phyloP scores from a whole-genome alignment of 2,329 filamentous ascomycete species.

The Aspergillus sp. region DNA sequence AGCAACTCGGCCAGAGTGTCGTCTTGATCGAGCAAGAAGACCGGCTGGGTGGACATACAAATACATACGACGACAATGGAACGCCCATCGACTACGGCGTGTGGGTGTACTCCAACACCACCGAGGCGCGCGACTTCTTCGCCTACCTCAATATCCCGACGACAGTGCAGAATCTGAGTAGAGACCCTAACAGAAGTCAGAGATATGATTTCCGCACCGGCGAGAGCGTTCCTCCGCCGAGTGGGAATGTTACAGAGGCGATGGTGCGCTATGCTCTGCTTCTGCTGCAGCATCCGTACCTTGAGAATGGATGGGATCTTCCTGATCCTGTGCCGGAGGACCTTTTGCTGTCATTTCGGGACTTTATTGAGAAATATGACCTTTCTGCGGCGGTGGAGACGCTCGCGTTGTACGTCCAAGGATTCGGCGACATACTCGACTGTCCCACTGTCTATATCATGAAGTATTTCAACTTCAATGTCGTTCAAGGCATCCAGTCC shows the following conservation, averaged over 20 bases:
- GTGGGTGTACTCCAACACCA: conserved; percentile 22
- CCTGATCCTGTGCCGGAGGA: conserved; percentile 31
- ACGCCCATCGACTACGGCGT: conserved; percentile 31
- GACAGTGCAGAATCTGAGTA: neutral
- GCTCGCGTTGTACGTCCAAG: conserved; percentile 20
- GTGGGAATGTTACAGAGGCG: conserved; percentile 10
- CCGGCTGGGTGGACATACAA: conserved; percentile 27
- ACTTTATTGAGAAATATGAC: conserved; percentile 28
- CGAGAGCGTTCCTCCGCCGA: conserved; percentile 11
- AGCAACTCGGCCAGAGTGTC: conserved; percentile 24
- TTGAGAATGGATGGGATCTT: conserved; percentile 25
- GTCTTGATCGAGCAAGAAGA: conserved; percentile 27
- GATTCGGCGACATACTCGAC: conserved; percentile 21
- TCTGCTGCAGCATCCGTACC: conserved; percentile 24
- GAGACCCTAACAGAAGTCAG: neutral
- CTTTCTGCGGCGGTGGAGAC: conserved; percentile 19
- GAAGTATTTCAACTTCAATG: conserved; percentile 26
- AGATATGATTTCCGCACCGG: conserved; percentile 26
- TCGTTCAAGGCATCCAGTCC: conserved; percentile 34
- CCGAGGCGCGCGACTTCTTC: conserved; percentile 23
- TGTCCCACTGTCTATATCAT: conserved; percentile 24
- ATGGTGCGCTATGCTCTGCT: conserved; percentile 16
- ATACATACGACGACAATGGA: conserved; percentile 24
- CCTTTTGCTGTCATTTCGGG: conserved; percentile 27
- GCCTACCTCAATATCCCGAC: conserved; percentile 20